Evolutionary conservation across 2,329 filamentous ascomycete species (phyloP), one percentile per base, ranked within the genome.

Genomic region (Uncinocarpus reesii): DNA sequence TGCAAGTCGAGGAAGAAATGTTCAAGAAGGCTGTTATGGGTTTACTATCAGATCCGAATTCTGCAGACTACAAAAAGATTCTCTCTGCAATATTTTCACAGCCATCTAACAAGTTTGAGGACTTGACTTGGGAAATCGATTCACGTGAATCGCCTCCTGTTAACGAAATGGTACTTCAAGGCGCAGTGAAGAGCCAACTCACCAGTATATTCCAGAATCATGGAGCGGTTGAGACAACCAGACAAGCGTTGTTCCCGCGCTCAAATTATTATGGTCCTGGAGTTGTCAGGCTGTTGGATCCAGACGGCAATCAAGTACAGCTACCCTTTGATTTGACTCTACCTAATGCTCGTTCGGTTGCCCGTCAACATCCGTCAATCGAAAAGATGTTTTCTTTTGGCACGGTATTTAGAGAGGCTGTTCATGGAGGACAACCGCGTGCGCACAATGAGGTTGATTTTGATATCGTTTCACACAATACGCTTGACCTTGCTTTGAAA

Each of bases 281-380:
- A 56, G 82, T 84, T 11, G 84, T 93, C 13, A 83, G 86, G 52
- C 68, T 96, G 11, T 72, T 98, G 21, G 87, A 95, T 62, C 74
- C 80, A 1, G 85, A 82, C 52, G 92, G 90, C 2, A 90, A 84
- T n/a, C 73, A 95, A 1, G 73, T 96, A 6, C 92, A 98, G 62
- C 70, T 98, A n/a, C 92, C 92, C 0, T 95, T 86, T 58, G 92
- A 98, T 63, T 71, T 96, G 18, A 95, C 88, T 1, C 74, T 96
- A 54, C 88, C 90, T 1, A 82, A 94, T 62, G 92, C 92, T 20
- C 79, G 90, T 47, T 80, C 83, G 49, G 77, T 98, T 45, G 88
- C 90, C 4, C 83, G 71, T 71, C 40, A 72, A 60, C 73, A 76
- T 10, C 71, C 79, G 0, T 73, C 79, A 4, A 68, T 86, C 4